phyloP scores from a whole-genome alignment of 2,329 filamentous ascomycete species.

The Neoarthrinium moseri region DNA sequence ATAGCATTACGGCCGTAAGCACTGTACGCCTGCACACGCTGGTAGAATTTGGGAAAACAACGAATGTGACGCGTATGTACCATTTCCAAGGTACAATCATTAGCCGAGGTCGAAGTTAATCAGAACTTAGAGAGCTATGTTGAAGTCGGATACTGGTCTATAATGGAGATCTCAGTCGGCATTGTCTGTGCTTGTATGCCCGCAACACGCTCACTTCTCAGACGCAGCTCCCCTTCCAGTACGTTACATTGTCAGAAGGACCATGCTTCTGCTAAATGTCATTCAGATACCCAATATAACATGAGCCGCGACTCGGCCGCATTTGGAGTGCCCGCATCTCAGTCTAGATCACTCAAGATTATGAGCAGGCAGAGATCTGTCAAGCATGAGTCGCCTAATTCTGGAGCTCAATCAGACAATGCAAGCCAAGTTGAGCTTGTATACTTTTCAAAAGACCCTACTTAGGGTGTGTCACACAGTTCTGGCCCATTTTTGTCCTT shows the following conservation, averaged over 20 bases:
- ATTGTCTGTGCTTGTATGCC: slow-evolving; percentile 30
- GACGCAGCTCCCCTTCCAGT: too few relatives aligned
- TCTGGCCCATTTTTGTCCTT: too few relatives aligned
- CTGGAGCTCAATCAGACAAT: neutral
- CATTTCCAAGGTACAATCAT: slow-evolving; percentile 15
- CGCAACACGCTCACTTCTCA: slow-evolving; percentile 26
- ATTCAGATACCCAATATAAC: neutral
- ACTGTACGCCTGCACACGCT: neutral
- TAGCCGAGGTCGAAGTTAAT: slow-evolving; percentile 20
- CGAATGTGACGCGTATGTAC: neutral
- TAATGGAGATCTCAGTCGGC: slow-evolving; percentile 28
- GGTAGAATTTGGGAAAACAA: neutral
- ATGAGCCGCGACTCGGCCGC: neutral
- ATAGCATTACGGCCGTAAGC: neutral
- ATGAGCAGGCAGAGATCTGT: slow-evolving; percentile 14
- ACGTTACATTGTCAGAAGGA: slow-evolving; percentile 15
- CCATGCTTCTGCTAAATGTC: neutral
- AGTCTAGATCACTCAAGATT: slow-evolving; percentile 28
- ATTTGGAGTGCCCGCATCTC: slow-evolving; percentile 12
- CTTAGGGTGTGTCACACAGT: too few relatives aligned
- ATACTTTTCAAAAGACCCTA: too few relatives aligned
- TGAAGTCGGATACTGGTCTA: slow-evolving; percentile 26
- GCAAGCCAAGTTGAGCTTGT: too few relatives aligned
- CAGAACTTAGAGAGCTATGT: slow-evolving; percentile 26
- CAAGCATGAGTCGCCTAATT: slow-evolving; percentile 3